Percentiles rank a stretch among this genome's conserved stretches.
These are phyloP conservation scores for Pythium grandisporangium DNA, from an alignment of 352 stramenopile genomes.

Conservation along the genomic window DNA sequence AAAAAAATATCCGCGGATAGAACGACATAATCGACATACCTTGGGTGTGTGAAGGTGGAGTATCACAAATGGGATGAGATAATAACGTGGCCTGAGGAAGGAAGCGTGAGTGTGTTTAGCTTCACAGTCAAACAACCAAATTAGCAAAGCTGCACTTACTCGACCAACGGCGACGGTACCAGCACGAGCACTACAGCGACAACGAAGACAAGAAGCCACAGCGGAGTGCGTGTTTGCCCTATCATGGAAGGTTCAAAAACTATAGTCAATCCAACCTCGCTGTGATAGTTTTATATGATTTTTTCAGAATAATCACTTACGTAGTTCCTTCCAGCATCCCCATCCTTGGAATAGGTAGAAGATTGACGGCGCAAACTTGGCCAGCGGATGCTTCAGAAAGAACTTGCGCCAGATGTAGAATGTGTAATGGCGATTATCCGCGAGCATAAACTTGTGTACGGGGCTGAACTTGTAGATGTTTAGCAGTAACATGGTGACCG, in stretches of 20 bases:
- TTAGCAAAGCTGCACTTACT: slow-evolving; percentile 39
- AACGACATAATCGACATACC: too few relatives aligned
- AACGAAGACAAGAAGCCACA: slow-evolving; percentile 73
- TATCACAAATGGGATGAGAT: slow-evolving; percentile 69
- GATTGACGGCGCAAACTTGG: slow-evolving; percentile 50
- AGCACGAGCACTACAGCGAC: slow-evolving; percentile 76
- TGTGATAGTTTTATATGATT: too few relatives aligned
- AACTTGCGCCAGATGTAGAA: slow-evolving; percentile 90
- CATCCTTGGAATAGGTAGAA: slow-evolving; percentile 63
- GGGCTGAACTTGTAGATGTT: slow-evolving; percentile 61
- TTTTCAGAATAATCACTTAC: slow-evolving; percentile 33
- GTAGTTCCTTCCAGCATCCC: slow-evolving; percentile 50
- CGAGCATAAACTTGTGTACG: slow-evolving; percentile 87
- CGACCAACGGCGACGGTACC: slow-evolving; percentile 80
- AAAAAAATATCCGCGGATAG: too few relatives aligned
- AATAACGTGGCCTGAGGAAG: slow-evolving; percentile 77
- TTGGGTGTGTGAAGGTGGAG: slow-evolving; percentile 66
- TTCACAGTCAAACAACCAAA: too few relatives aligned
- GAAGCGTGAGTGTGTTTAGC: too few relatives aligned
- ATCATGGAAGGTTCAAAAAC: not conserved
- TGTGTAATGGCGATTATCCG: slow-evolving; percentile 90
- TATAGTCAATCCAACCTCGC: not conserved
- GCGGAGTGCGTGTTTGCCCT: slow-evolving; percentile 42
- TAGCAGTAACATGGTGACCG: slow-evolving; percentile 13
- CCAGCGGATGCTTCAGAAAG: slow-evolving; percentile 59